Base-by-base conservation (phyloP, 441 rosid genomes). In the Raphanus hybrid region DNA sequence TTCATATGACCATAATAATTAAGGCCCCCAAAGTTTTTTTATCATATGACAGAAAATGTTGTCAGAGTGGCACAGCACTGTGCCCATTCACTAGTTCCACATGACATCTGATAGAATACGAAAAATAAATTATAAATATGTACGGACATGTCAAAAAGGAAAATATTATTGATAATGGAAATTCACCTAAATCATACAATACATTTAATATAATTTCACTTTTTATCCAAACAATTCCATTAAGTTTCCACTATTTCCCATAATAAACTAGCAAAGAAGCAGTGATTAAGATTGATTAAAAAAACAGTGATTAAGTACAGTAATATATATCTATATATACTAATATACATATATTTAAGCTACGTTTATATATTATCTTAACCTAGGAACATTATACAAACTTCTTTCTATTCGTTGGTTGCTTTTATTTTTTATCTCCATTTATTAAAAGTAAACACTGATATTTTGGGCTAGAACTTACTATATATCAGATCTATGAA, bases 321-420 rank as follows among this genome's bases (percentile, higher is more conserved):
- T 9, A 3, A 62, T 68, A 32, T 55, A 45, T 64, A 79, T 74
- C n/a, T 74, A 64, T 64, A 64, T 69, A 32, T 10, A 41, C 12
- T 69, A 41, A 41, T 41, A 41, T 41, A 37, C 43, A 3, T 41
- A 41, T 11, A 41, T 41, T 41, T 41, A 41, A 41, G 48, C 48
- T 41, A 41, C 11, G 11, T 10, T 41, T 41, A 9, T 69, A 57
- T 45, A 69, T 69, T 57, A 41, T 78, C 75, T 43, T 74, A 79
- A 79, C 82, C 82, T 79, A 79, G 79, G 45, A 74, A 64, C 82
- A 74, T 74, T 64, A 69, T 69, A 20, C 65, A 14, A 73, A 27
- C 75, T 29, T 78, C 64, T n/a, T 62, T 78, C 73, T 69, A 29
- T 63, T 78, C 45, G 60, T 54, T 29, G 61, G 70, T 73, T 73